phyloP scores from a whole-genome alignment of 2,329 filamentous ascomycete genomes.

The Tympanopsis confertula region DNA sequence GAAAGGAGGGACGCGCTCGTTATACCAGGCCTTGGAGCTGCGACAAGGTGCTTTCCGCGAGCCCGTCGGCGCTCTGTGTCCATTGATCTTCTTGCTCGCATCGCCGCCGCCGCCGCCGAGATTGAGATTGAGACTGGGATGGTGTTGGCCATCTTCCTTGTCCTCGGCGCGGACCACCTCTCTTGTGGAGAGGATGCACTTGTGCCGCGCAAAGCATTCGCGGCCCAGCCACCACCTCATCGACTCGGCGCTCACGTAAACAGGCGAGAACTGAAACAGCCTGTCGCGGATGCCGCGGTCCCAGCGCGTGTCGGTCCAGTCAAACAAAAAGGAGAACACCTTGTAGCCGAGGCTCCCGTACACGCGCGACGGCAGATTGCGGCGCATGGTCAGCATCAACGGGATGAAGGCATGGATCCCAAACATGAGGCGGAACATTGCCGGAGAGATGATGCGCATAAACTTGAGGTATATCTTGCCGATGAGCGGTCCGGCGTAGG shows the following conservation, averaged over 20 bases:
- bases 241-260: constrained; percentile 77
- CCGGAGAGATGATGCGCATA: constrained; percentile 69
- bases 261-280: constrained; percentile 85
- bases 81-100: too few relatives aligned
- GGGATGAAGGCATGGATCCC: constrained; percentile 91
- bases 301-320: constrained; percentile 79
- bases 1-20: constrained; percentile 66
- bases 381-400: constrained; percentile 79
- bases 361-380: constrained; percentile 46
- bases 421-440: constrained; percentile 69
- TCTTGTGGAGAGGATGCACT: constrained; percentile 73
- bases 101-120: background rate
- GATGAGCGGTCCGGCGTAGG: constrained; percentile 77
- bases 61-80: constrained; percentile 1
- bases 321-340: constrained; percentile 81
- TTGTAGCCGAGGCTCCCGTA: constrained; percentile 79
- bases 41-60: constrained; percentile 19
- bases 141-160: constrained; percentile 39
- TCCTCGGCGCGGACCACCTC: constrained; percentile 57
- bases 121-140: constrained; percentile 16
- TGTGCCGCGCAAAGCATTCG: constrained; percentile 74
- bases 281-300: constrained; percentile 67
- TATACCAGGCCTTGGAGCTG: constrained; percentile 67
- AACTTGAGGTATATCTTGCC: constrained; percentile 85
- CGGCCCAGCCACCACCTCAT: constrained; percentile 94